Percentiles rank a stretch among this genome's conserved stretches.
phyloP scores from a whole-genome alignment of 2,329 filamentous ascomycete species.

The Stylonectria norvegica region DNA sequence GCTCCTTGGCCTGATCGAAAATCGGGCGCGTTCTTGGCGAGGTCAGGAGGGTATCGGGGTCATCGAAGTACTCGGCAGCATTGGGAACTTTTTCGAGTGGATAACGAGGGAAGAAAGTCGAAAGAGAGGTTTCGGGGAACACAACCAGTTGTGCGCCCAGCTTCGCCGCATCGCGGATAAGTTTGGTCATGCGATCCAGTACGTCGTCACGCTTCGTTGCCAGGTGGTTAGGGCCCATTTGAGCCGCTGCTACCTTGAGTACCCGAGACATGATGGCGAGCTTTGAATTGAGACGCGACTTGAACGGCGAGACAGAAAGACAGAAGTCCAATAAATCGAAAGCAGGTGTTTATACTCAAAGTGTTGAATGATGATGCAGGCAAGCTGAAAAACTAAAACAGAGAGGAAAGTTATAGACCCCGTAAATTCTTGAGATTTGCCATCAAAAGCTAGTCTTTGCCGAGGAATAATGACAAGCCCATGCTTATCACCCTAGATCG shows the following conservation, averaged over 20 bases:
- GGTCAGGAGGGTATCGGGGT: not conserved
- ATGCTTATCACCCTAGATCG: no score
- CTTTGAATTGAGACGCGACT: no score
- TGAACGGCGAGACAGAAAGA: no score
- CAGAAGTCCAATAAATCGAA: no score
- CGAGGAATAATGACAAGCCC: no score
- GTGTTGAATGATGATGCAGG: no score
- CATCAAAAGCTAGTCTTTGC: no score
- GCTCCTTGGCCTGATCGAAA: not conserved
- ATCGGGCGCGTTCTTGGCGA: not conserved
- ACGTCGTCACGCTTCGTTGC: not conserved
- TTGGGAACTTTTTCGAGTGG: constrained; percentile 1
- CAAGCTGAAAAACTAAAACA: no score
- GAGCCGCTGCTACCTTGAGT: constrained; percentile 4
- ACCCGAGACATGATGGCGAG: not conserved
- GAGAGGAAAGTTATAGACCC: no score
- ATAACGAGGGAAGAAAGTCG: constrained; percentile 6
- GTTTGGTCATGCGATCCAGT: not conserved
- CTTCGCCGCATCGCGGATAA: constrained; percentile 1
- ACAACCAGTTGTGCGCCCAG: not conserved
- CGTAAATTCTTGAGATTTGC: no score
- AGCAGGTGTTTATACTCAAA: no score
- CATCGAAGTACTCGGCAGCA: constrained; percentile 1
- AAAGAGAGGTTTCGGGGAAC: constrained; percentile 3
- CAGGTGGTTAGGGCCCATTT: constrained; percentile 3